phyloP scores from a whole-genome alignment of 208 protist genomes.

The Phytomonas sp. region DNA sequence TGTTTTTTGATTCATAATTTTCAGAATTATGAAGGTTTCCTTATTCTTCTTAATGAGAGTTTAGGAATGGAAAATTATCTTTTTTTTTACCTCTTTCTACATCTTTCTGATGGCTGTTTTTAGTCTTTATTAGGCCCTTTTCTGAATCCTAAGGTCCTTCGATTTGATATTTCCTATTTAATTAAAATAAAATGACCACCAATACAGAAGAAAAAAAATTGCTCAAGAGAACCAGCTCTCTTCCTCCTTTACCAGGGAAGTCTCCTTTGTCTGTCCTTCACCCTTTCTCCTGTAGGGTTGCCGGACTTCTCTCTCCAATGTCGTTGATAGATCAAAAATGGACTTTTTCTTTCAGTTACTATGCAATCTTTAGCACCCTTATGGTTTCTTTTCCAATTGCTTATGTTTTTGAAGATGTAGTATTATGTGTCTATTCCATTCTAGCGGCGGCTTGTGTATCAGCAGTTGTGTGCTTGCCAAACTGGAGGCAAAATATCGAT shows the following conservation, averaged over 20 bases:
- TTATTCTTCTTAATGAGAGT: neutral
- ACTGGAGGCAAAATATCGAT: constrained; percentile 70
- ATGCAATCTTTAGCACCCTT: constrained; percentile 41
- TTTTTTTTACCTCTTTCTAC: neutral
- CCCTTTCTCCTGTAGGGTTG: constrained; percentile 43
- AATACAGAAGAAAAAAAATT: neutral
- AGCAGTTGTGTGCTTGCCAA: constrained; percentile 51
- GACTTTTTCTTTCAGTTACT: constrained; percentile 17
- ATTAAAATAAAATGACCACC: constrained; percentile 6
- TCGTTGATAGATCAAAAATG: constrained; percentile 56
- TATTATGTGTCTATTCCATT: constrained; percentile 37
- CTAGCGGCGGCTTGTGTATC: constrained; percentile 24
- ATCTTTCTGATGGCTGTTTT: neutral
- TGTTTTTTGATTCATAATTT: neutral
- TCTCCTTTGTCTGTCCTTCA: constrained; percentile 22
- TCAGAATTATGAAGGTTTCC: neutral
- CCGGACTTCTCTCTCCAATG: constrained; percentile 70
- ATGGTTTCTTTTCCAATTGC: constrained; percentile 47
- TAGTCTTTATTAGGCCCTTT: constrained; percentile 1
- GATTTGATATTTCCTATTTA: neutral
- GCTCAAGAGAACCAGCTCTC: neutral
- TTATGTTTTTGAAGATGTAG: constrained; percentile 40
- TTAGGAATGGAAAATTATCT: neutral
- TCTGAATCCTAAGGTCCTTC: neutral
- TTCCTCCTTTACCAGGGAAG: neutral